Evolutionary conservation across 176 grass and related monocot species (phyloP), one percentile per base, ranked within the genome.

Genomic region (Cenchrus purpureus): DNA sequence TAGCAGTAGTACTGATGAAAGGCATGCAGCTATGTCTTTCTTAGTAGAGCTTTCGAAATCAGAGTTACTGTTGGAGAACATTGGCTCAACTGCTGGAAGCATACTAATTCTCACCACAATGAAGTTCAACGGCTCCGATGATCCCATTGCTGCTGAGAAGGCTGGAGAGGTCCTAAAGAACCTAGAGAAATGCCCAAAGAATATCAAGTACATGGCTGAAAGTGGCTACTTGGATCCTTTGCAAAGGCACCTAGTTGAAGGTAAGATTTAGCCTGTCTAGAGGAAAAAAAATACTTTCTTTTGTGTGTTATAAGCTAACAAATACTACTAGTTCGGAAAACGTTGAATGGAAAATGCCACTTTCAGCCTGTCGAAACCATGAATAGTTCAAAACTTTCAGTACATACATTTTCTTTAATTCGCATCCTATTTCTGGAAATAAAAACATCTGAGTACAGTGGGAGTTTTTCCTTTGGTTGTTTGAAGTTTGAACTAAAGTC

Each of bases 131-230:
- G 76, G 90, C 81, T 87, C 86, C 0, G 61, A 79, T 79, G 97
- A 96, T 86, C 83, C 74, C 0, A 50, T 90, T 34, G 88, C 88
- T 10, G 84, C 93, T 3, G 86, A 91, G 65, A 99, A 91, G 80
- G 89, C 97, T 12, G 84, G 84, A 50, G 81, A 88, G 65, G 90
- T 91, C 50, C 86, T 99, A 6, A 87, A 84, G 48, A 96, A 99
- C 73, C 83, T 99, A 71, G 97, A 99, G 88, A 92, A 88, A 73
- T 92, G 90, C 8, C 86, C 97, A 20, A 89, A 85, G 71, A 99
- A 99, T 79, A 96, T 99, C 58, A 99, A 89, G 82, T 92, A 87
- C 79, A 99, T 99, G 97, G 97, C 97, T 49, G 91, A 95, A 79
- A 89, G 88, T 84, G 97, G 97, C 50, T 96, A 88, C 81, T 73